Base-by-base conservation (phyloP, 768 basidiomycete species). In the Leccinum longicurvipes region DNA sequence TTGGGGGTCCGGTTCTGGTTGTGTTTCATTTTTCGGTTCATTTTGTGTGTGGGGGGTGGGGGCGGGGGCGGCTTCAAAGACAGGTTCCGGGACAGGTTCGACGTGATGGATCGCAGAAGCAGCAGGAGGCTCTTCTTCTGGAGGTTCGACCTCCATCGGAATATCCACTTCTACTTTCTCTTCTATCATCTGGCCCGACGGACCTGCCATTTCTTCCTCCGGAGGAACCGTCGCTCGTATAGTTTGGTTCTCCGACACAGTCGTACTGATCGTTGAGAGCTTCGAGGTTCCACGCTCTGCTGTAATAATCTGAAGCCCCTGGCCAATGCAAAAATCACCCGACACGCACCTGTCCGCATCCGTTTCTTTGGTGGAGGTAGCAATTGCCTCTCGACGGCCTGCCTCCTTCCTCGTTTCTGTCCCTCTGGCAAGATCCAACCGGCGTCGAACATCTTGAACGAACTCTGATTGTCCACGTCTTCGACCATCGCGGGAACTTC, bases 381-480 rank as follows among this genome's bases (percentile, higher is more conserved):
- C 4, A 67, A 62, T n/a, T 68, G 70, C 36, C 77, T 74, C 24
- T 84, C 82, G 10, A 77, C 58, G 14, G 75, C 65, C 21, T 72
- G 68, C 14, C 88, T 74, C 21, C 84, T 83, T 28, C 84, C 81
- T 29, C 93, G 79, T 60, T 83, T 81, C 50, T 84, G 81, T 31
- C 87, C 89, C 3, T 83, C 76, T 23, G 91, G 89, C 14, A 95
- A 72, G 8, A 96, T 91, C 93, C 92, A 95, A 1, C 93, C 93
- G 23, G 78, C 76, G 56, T 97, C 87, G 73, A 96, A 96, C 73
- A 86, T 72, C 65, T 77, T 81, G 76, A 96, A 97, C 19, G 86
- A 86, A 42, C 81, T 81, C 53, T 82, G 80, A 42, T 81, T 79
- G 65, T 87, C 88, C 29, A 95, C 83, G 41, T 84, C 77, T n/a